phyloP scores from a whole-genome alignment of 805 yeast species.

The Saccharomyces cerevisiae region DNA sequence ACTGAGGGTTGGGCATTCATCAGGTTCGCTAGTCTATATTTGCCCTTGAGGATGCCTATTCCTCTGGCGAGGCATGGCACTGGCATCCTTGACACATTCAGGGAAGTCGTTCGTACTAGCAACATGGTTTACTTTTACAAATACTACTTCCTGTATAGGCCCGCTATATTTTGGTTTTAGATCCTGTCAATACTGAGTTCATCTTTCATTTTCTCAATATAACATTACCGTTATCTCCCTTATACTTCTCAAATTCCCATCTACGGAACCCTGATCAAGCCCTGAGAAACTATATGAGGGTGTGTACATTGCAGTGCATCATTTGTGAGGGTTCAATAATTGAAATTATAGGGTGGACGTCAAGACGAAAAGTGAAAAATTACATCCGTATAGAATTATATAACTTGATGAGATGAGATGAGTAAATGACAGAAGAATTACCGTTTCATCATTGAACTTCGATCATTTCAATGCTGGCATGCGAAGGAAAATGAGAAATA shows the following conservation, averaged over 20 bases:
- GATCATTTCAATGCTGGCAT: neutral
- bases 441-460: too few species aligned
- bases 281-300: neutral
- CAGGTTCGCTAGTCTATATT: neutral
- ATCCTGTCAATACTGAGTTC: neutral
- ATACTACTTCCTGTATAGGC: neutral
- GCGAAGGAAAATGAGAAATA: neutral
- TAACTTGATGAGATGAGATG: too few species aligned
- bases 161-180: neutral
- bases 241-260: neutral
- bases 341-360: too few species aligned
- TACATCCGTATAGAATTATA: too few species aligned
- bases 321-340: neutral
- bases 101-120: neutral
- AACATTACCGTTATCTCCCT: neutral
- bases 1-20: conserved; percentile 1
- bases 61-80: neutral
- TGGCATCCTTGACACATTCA: neutral
- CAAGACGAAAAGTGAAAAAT: too few species aligned
- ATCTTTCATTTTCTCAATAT: neutral
- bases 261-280: neutral
- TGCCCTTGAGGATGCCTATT: neutral
- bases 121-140: neutral
- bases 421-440: too few species aligned
- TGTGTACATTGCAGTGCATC: neutral